Base-by-base conservation (phyloP, 352 stramenopile genomes). In the Pythium sp. region DNA sequence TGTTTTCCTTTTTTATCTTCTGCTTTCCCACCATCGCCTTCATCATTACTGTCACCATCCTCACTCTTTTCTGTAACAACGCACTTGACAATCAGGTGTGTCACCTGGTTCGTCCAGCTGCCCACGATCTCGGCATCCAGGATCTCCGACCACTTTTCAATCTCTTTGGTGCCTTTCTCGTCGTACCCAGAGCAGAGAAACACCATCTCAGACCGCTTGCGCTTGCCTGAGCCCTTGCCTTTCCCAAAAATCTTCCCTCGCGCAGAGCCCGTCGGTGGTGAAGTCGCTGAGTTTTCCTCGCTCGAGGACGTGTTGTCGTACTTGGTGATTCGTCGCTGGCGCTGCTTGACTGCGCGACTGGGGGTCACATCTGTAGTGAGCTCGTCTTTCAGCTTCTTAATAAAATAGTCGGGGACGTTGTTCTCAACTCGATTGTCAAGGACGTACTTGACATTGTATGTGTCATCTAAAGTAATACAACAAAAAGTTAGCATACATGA, bases 21-120 rank as follows among this genome's bases (percentile, higher is more conserved):
- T 43, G 36, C 36, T 43, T 43, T 15, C 36, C 12, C 36, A 43
- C 36, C 36, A 43, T 38, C 34, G 34, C 34, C 34, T 12, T 12
- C 36, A 43, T 12, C 26, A 20, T 36, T 18, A 56, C 38, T 15
- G 1, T 64, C 62, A 41, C 11, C 24, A n/a, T 63, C 75, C 15
- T 68, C 59, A 22, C 14, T 30, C 62, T 82, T 70, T 62, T 86
- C 73, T 12, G 53, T 67, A n/a, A 68, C 80, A 36, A 87, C 80
- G 51, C 88, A 96, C 70, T 93, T 90, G 55, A 86, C 88, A 59
- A 96, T 88, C 70, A 96, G 73, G 60, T 96, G 88, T 3, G 88
- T 96, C 47, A 96, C 88, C 3, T 77, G 73, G 14, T 78, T 74
- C 26, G 77, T 72, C 84, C 84, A 92, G 34, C 75, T 71, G 26